Percentiles rank a stretch among this genome's conserved stretches.
These are phyloP conservation scores for Blastobotrys arbuscula DNA, from an alignment of 1,139 yeast species.

Conservation along the genomic window DNA sequence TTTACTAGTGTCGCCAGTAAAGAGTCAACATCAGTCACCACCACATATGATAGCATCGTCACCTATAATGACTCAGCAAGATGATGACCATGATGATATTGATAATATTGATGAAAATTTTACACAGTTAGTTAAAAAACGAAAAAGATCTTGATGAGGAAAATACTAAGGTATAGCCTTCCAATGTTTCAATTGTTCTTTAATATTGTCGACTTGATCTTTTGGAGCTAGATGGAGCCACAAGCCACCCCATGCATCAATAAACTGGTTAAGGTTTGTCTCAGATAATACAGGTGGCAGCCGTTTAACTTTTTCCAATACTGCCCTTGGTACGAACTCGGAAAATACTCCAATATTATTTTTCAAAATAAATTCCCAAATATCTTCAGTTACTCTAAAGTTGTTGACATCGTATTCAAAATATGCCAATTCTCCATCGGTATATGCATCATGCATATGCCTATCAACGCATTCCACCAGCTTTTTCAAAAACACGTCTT, in stretches of 20 bases:
- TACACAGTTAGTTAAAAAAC: background rate
- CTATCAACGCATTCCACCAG: conserved; percentile 46
- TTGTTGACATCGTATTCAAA: conserved; percentile 42
- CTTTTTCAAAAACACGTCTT: conserved; percentile 4
- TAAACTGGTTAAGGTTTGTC: conserved; percentile 3
- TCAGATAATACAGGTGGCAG: conserved; percentile 3
- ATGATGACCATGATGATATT: background rate
- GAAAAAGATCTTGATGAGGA: background rate
- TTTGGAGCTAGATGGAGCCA: conserved; percentile 14
- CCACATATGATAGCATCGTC: too few species aligned
- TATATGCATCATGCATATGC: conserved; percentile 52
- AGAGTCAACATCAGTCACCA: too few species aligned
- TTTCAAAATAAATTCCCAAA: conserved; percentile 40
- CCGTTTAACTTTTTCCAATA: conserved; percentile 19
- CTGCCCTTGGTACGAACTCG: conserved; percentile 30
- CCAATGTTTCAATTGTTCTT: conserved; percentile 4
- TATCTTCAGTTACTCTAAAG: conserved; percentile 39
- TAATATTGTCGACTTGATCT: background rate
- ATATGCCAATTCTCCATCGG: conserved; percentile 47
- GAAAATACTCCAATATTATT: conserved; percentile 59
- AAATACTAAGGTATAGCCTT: background rate
- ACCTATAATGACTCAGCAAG: background rate
- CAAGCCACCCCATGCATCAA: conserved; percentile 14
- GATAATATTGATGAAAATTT: background rate
- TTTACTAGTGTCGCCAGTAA: too few species aligned